Evolutionary conservation across 345 rosid species (phyloP).

Genomic region (Heritiera littoralis): DNA sequence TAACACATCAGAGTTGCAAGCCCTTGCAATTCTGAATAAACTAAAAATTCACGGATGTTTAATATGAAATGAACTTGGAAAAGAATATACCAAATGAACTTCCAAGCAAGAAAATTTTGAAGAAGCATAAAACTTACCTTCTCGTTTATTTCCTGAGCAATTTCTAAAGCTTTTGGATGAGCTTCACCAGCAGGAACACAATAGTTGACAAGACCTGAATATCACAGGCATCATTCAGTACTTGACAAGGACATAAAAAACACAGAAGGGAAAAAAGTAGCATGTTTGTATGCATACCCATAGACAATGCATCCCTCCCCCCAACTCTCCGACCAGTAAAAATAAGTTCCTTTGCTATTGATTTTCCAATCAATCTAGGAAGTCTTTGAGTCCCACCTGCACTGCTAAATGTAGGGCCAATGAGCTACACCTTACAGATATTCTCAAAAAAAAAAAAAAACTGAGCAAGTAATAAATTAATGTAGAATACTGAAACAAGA

Average conservation of each 20-base stretch:
- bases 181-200: slow-evolving; percentile 75
- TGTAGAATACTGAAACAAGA: neutral
- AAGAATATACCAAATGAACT: neutral
- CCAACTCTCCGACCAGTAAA: slow-evolving; percentile 73
- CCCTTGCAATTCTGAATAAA: neutral
- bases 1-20: neutral
- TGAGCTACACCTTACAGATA: slow-evolving; percentile 3
- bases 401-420: slow-evolving; percentile 40
- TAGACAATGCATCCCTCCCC: slow-evolving; percentile 66
- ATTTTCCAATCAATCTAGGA: slow-evolving; percentile 79
- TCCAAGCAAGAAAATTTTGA: neutral
- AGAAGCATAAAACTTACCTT: slow-evolving; percentile 44
- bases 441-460: neutral
- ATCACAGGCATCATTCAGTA: neutral
- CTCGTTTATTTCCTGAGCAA: slow-evolving; percentile 78
- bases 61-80: neutral
- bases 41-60: slow-evolving; percentile 9
- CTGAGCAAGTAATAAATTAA: neutral
- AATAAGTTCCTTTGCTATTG: slow-evolving; percentile 82
- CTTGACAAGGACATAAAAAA: neutral
- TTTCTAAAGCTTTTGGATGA: slow-evolving; percentile 70
- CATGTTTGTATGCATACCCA: slow-evolving; percentile 46
- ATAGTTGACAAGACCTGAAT: slow-evolving; percentile 72
- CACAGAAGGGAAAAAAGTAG: neutral
- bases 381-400: slow-evolving; percentile 96